These are phyloP conservation scores for Serendipita sp. DNA, from an alignment of 768 basidiomycete genomes.

Conservation along the genomic window DNA sequence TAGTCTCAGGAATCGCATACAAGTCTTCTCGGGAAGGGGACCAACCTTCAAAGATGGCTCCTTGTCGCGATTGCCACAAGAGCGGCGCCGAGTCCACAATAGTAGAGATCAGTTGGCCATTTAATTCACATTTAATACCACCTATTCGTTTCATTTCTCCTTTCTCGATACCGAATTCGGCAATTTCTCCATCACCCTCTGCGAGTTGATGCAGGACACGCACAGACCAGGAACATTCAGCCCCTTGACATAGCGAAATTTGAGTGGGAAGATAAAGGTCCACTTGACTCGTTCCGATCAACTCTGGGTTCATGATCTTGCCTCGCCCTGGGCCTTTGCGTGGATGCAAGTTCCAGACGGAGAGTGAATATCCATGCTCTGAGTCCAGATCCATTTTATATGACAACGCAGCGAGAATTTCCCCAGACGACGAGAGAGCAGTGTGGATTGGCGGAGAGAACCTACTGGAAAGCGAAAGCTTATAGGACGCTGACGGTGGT, in stretches of 20 bases:
- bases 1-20: background rate
- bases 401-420: slow-evolving; percentile 53
- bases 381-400: slow-evolving; percentile 11
- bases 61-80: slow-evolving; percentile 4
- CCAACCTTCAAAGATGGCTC: background rate
- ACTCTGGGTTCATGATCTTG: slow-evolving; percentile 42
- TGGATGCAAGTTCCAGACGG: background rate
- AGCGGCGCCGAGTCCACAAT: background rate
- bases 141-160: background rate
- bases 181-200: background rate
- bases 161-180: background rate
- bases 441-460: slow-evolving; percentile 40
- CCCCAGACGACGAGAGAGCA: slow-evolving; percentile 39
- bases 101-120: background rate
- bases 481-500: slow-evolving; percentile 86
- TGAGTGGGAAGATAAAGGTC: background rate
- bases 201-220: background rate
- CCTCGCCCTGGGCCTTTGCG: slow-evolving; percentile 30
- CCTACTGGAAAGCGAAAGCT: slow-evolving; percentile 19
- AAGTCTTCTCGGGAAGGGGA: background rate
- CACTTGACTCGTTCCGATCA: slow-evolving; percentile 18
- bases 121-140: background rate
- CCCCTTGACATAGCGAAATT: background rate
- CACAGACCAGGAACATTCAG: background rate
- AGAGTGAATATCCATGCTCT: background rate